Percentiles rank a stretch among this genome's conserved stretches.
These are phyloP conservation scores for Echites panduratus DNA, from an alignment of 257 asterid genomes.

Conservation along the genomic window DNA sequence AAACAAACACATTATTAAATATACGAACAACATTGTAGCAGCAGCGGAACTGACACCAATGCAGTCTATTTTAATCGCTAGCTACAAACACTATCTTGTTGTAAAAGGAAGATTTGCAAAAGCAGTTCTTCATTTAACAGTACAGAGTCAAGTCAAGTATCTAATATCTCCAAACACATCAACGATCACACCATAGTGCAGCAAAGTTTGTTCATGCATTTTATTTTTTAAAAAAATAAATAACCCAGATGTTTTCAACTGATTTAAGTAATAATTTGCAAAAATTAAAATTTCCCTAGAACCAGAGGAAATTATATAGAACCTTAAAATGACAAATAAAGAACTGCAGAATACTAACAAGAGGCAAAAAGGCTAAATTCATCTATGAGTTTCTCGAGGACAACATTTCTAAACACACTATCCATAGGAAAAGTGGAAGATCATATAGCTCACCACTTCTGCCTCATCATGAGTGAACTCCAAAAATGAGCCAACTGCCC, in stretches of 20 bases:
- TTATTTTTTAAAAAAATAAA: no score
- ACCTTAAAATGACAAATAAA: not conserved
- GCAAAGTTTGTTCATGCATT: not conserved
- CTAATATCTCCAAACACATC: not conserved
- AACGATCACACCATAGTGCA: not conserved
- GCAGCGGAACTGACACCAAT: not conserved
- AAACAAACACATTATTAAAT: conserved; percentile 5
- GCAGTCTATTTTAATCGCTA: not conserved
- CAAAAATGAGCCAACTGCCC: conserved; percentile 99
- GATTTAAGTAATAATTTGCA: not conserved
- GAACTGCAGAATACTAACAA: not conserved
- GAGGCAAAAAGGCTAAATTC: not conserved
- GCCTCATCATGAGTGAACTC: conserved; percentile 89
- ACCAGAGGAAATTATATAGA: not conserved
- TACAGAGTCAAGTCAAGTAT: not conserved
- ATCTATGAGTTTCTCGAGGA: not conserved
- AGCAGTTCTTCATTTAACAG: not conserved
- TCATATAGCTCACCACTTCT: conserved; percentile 70
- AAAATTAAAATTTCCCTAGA: not conserved
- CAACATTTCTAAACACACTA: no score
- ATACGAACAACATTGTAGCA: not conserved
- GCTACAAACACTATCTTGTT: not conserved
- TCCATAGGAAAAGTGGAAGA: not conserved
- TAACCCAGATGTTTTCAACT: not conserved
- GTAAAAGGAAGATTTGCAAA: not conserved